Conservation (phyloP, 192 early-diverging fungal species). For the Linnemannia zychae region DNA sequence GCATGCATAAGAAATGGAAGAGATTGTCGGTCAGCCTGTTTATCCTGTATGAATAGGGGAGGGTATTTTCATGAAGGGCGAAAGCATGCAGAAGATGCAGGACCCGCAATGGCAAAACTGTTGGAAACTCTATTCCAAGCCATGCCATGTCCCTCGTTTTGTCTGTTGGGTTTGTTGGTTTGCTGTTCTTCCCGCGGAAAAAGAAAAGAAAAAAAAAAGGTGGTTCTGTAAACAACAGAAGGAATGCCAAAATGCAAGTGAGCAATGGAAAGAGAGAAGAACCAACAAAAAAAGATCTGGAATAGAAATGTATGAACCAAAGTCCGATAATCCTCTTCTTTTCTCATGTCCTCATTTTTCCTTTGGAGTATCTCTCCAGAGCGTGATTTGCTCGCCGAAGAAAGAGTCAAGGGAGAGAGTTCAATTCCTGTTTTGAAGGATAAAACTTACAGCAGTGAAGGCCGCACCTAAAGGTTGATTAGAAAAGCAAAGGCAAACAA, state of each 20-base stretch:
- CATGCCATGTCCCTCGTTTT: neutral
- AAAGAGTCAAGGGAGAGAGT: neutral
- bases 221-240: neutral
- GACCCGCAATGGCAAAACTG: neutral
- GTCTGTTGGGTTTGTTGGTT: neutral
- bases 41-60: neutral
- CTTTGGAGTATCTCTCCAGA: neutral
- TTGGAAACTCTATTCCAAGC: neutral
- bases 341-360: neutral
- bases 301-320: neutral
- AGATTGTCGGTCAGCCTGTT: neutral
- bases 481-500: neutral
- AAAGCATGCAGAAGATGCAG: neutral
- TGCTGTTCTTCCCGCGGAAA: neutral
- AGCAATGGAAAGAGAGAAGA: neutral
- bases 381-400: neutral
- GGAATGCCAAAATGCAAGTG: neutral
- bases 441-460: conserved; percentile 50
- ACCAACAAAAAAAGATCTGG: neutral
- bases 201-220: neutral
- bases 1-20: neutral
- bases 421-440: neutral
- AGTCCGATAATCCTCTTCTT: neutral
- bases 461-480: conserved; percentile 36
- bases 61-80: too few species aligned